These are phyloP conservation scores for Ascochyta viciae-villosae DNA, from an alignment of 2,329 filamentous ascomycete species.

Conservation along the genomic window DNA sequence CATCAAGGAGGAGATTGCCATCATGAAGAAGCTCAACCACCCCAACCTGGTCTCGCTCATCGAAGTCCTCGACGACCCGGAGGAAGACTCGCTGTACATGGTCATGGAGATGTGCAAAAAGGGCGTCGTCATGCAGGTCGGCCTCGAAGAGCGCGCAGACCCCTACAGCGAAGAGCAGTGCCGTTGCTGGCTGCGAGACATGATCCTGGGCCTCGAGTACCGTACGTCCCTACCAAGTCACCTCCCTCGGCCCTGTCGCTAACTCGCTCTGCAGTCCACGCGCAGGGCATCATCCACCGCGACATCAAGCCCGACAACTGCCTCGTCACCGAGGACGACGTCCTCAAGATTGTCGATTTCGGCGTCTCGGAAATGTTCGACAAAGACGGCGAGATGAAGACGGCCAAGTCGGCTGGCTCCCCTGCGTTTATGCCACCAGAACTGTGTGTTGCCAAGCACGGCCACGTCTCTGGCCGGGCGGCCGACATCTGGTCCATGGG, in stretches of 20 bases:
- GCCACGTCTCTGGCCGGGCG: conserved; percentile 84
- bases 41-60: conserved; percentile 91
- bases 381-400: conserved; percentile 85
- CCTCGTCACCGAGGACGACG: conserved; percentile 84
- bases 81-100: conserved; percentile 97
- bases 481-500: conserved; percentile 99
- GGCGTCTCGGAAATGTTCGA: conserved; percentile 99
- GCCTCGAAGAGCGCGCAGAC: conserved; percentile 79
- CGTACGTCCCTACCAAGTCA: conserved; percentile 59
- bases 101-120: conserved; percentile 99
- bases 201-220: conserved; percentile 95
- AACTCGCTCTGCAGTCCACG: conserved; percentile 70
- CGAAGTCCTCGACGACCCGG: conserved; percentile 93
- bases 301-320: conserved; percentile 99
- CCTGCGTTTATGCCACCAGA: conserved; percentile 95
- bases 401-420: conserved; percentile 90
- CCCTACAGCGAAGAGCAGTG: conserved; percentile 85
- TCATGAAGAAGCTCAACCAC: conserved; percentile 99
- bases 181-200: conserved; percentile 90
- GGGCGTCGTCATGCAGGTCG: conserved; percentile 95
- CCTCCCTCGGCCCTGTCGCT: conserved; percentile 17
- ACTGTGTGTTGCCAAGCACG: conserved; percentile 84
- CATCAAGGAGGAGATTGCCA: conserved; percentile 95
- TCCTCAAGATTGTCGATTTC: conserved; percentile 98
- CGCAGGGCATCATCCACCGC: conserved; percentile 91